Base-by-base conservation (phyloP, 2,329 filamentous ascomycete species). In the Raffaelea deltoideospora region DNA sequence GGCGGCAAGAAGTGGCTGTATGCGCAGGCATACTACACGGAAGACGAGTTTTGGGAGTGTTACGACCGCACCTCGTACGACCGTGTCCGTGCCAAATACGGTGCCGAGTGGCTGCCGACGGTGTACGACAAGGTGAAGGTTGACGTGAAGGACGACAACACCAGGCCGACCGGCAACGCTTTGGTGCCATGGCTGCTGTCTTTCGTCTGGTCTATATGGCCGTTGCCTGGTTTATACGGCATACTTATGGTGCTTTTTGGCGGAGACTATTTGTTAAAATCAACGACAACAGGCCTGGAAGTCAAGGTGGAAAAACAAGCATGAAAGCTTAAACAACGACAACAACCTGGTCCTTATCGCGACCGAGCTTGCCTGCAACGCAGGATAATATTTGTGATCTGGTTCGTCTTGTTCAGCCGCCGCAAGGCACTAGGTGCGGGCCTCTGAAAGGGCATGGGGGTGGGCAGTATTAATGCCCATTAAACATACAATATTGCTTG, bases 1-100 rank as follows among this genome's bases (percentile, higher is more conserved):
- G 62, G 67, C 3, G 78, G 78, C 6, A 75, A 72, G 59, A 81
- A 81, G 54, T 79, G 74, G 61, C 55, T 83, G 1, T 83, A 83
- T 43, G 75, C 76, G 1, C 76, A 81, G 39, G 71, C 73, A 0
- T 81, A 76, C 53, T 79, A 79, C 51, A 69, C 64, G 3, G 69
- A 78, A 49, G 64, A 69, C 0, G 77, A 82, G 44, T 83, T 83
- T 50, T 81, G 77, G 76, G 52, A 58, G 10, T 62, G 70, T 37
- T 82, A 80, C 42, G 68, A 79, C 48, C 59, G 63, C 27, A 46
- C 56, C 8, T 69, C 69, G 48, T 80, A 82, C 42, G 68, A 79
- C 31, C 52, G 49, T 3, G 53, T 81, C 36, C 57, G 77, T 15
- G 51, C 53, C 19, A 72, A 67, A 48, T 82, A 80, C 47, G 55